Conservation (phyloP, 2,329 filamentous ascomycete species). For the Fusarium papillatum region DNA sequence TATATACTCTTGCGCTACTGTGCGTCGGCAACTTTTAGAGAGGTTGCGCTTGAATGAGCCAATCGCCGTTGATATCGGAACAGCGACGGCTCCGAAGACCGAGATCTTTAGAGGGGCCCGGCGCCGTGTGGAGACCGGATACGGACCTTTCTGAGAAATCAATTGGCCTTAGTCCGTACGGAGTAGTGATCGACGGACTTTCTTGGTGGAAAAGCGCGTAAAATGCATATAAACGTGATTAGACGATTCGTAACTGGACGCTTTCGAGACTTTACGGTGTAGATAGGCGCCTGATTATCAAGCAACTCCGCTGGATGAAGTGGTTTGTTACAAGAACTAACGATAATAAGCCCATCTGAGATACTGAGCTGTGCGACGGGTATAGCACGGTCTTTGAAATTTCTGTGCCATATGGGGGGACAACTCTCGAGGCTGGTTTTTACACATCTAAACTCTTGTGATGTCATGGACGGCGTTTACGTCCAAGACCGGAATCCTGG, state of each 20-base stretch:
- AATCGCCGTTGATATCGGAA: not conserved
- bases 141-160: conserved; percentile 1
- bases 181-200: not conserved
- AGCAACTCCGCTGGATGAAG: not conserved
- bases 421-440: not conserved
- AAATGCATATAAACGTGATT: not conserved
- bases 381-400: not conserved
- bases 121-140: conserved; percentile 6
- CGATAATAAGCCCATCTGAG: not conserved
- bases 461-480: conserved; percentile 3
- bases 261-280: not conserved
- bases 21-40: not conserved
- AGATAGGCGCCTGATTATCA: not conserved
- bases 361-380: not conserved
- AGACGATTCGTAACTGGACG: not conserved
- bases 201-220: no score
- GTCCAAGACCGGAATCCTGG: not conserved
- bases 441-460: not conserved
- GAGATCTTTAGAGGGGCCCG: not conserved
- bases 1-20: not conserved
- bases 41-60: not conserved
- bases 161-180: not conserved
- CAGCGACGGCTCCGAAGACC: not conserved
- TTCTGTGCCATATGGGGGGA: not conserved
- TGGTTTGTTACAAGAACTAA: not conserved